A percentile compares a stretch with the other conserved stretches of the same genome.
These are phyloP conservation scores for Withania somnifera DNA, from an alignment of 305 asterid genomes.

Conservation along the genomic window DNA sequence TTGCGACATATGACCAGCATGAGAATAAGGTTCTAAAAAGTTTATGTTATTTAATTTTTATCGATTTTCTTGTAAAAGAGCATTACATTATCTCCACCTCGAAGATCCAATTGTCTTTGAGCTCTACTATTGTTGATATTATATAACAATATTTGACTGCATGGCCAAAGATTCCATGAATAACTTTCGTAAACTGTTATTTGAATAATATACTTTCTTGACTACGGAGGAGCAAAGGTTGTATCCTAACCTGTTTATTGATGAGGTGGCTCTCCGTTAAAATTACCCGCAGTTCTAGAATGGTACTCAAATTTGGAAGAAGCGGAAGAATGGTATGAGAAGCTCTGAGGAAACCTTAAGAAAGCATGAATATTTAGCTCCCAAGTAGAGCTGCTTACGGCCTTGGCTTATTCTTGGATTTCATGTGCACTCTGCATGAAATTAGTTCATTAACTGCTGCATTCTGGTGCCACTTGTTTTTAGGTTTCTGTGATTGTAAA, in stretches of 20 bases:
- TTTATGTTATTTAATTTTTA: constrained; percentile 1
- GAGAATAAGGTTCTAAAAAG: constrained; percentile 70
- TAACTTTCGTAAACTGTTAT: background rate
- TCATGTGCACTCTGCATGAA: background rate
- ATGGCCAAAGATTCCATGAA: background rate
- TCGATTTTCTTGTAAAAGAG: background rate
- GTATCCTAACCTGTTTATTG: background rate
- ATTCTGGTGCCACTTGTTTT: background rate
- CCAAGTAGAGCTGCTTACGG: background rate
- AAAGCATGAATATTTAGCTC: background rate
- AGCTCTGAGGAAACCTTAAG: background rate
- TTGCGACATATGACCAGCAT: constrained; percentile 90
- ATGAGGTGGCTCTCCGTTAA: background rate
- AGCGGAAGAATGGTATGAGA: background rate
- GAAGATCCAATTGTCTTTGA: background rate
- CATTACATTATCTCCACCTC: background rate
- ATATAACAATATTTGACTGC: background rate
- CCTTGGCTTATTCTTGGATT: background rate
- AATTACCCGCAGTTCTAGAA: background rate
- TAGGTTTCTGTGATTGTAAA: background rate
- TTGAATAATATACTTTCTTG: background rate
- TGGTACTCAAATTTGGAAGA: background rate
- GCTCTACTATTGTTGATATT: background rate
- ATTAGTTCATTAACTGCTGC: background rate
- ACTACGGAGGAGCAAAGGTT: background rate